Evolutionary conservation across 2,329 filamentous ascomycete genomes (phyloP).

Genomic region (Xylaria sp.): DNA sequence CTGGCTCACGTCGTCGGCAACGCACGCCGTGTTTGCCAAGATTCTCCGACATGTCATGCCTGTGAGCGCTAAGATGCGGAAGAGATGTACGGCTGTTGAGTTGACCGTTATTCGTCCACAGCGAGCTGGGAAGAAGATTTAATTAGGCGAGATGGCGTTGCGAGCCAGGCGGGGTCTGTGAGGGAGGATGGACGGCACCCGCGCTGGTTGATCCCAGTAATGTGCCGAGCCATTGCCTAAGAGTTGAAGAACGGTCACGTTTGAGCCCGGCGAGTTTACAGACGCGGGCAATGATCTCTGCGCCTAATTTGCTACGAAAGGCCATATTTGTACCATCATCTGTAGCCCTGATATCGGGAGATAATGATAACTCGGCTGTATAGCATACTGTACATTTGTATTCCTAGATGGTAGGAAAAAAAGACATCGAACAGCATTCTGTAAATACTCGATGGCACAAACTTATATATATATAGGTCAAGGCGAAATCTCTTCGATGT

Average conservation of each 20-base stretch:
- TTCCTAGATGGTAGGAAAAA: no score
- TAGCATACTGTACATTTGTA: conserved; percentile 9
- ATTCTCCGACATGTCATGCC: conserved; percentile 46
- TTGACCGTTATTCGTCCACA: conserved; percentile 37
- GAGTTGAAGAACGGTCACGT: neutral
- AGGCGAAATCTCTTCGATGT: conserved; percentile 5
- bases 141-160: neutral
- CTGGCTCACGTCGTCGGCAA: conserved; percentile 53
- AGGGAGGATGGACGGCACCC: neutral
- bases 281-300: neutral
- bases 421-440: neutral
- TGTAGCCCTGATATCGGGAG: neutral
- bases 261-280: neutral
- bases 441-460: conserved; percentile 8
- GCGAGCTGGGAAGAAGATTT: conserved; percentile 11
- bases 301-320: neutral
- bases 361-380: conserved; percentile 5
- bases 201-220: no score
- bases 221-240: no score
- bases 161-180: neutral
- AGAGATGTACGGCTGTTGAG: conserved; percentile 42
- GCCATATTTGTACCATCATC: neutral
- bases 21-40: conserved; percentile 41
- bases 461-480: conserved; percentile 25
- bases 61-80: conserved; percentile 28